These are phyloP conservation scores for Lentinula boryana DNA, from an alignment of 768 basidiomycete species.

Conservation along the genomic window DNA sequence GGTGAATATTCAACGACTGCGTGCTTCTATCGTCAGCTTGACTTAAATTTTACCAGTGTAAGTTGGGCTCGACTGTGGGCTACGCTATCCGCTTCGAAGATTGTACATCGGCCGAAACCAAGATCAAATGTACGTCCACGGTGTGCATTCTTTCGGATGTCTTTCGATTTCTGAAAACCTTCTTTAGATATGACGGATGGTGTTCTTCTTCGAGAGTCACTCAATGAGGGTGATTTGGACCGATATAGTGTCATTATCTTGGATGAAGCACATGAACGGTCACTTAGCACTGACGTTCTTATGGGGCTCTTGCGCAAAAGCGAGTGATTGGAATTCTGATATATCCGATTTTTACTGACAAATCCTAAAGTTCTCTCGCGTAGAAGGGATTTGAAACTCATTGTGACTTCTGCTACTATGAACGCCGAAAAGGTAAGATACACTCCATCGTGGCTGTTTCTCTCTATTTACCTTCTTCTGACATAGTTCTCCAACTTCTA, in stretches of 20 bases:
- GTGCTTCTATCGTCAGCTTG: neutral
- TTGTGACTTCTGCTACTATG: slow-evolving; percentile 99
- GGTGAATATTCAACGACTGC: slow-evolving; percentile 35
- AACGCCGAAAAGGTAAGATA: slow-evolving; percentile 88
- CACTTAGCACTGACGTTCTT: slow-evolving; percentile 93
- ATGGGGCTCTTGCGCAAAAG: slow-evolving; percentile 96
- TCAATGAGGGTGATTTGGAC: slow-evolving; percentile 98
- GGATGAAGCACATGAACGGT: slow-evolving; percentile 99
- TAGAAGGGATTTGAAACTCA: slow-evolving; percentile 87
- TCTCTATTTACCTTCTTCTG: neutral
- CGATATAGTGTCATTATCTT: slow-evolving; percentile 95
- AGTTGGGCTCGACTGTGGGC: slow-evolving; percentile 86
- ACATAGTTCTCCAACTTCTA: slow-evolving; percentile 96
- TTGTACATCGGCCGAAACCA: slow-evolving; percentile 89
- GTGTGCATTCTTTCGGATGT: neutral
- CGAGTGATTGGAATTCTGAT: slow-evolving; percentile 29
- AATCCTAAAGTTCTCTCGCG: slow-evolving; percentile 66
- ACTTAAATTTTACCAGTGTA: slow-evolving; percentile 46
- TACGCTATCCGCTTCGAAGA: slow-evolving; percentile 99
- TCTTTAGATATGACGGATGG: slow-evolving; percentile 94
- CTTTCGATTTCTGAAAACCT: neutral
- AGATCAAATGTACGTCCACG: slow-evolving; percentile 81
- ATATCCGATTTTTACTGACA: slow-evolving; percentile 1
- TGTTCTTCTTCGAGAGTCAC: slow-evolving; percentile 93
- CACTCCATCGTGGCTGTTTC: neutral